phyloP scores from a whole-genome alignment of 495 filamentous ascomycete species.

The Daldinia bambusicola region DNA sequence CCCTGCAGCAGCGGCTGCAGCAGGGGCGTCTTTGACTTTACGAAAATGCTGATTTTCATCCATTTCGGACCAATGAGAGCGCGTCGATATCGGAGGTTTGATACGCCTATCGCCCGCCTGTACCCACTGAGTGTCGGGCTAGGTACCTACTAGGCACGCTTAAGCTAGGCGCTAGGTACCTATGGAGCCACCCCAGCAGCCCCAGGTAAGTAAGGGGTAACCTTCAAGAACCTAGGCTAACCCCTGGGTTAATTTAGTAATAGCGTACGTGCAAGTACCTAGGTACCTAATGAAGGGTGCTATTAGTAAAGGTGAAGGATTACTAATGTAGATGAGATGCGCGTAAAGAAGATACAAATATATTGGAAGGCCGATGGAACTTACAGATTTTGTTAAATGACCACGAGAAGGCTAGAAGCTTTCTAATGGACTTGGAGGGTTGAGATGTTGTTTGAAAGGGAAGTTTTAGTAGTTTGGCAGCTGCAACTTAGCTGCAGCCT shows the following conservation, averaged over 20 bases:
- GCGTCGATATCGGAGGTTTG: slow-evolving; percentile 17
- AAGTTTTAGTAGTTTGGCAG: background rate
- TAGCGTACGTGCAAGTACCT: too few relatives aligned
- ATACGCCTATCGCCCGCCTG: slow-evolving; percentile 20
- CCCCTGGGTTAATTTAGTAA: slow-evolving; percentile 7
- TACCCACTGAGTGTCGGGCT: background rate
- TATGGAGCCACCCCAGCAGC: background rate
- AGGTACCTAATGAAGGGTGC: background rate
- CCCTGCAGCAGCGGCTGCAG: slow-evolving; percentile 3
- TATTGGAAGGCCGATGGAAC: background rate
- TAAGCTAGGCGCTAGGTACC: background rate
- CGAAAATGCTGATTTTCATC: slow-evolving; percentile 3
- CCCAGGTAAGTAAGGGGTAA: background rate
- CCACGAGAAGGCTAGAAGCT: background rate
- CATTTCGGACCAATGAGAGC: slow-evolving; percentile 19
- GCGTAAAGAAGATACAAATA: background rate
- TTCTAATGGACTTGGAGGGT: background rate
- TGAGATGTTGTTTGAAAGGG: background rate
- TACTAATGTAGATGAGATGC: background rate
- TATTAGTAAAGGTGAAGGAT: background rate
- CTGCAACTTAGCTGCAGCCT: background rate
- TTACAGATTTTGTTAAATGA: background rate
- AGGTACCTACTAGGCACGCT: background rate
- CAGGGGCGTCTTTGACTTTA: background rate
- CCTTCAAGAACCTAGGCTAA: background rate